Conservation (phyloP, 2,329 filamentous ascomycete genomes). For the Diaporthe aspalathi region DNA sequence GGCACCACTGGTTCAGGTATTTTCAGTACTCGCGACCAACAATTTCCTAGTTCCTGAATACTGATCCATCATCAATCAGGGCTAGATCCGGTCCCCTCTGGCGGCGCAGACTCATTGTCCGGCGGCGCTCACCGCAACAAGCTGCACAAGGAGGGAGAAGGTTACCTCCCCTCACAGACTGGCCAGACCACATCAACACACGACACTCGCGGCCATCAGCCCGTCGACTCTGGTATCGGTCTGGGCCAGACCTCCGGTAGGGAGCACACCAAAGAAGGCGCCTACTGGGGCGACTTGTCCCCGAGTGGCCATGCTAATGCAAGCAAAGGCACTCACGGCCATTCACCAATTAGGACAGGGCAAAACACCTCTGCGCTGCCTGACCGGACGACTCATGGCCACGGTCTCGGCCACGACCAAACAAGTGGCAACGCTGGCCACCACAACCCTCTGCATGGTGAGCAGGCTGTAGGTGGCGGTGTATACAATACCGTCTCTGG, state of each 20-base stretch:
- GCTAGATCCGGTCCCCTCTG: not conserved
- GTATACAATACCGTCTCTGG: slow-evolving; percentile 31
- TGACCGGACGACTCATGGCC: not conserved
- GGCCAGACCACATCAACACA: not conserved
- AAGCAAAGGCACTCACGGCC: slow-evolving; percentile 5
- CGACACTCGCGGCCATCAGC: not conserved
- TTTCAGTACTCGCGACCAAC: not conserved
- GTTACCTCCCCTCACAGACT: slow-evolving; percentile 30
- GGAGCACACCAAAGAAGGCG: slow-evolving; percentile 15
- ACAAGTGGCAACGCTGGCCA: not conserved
- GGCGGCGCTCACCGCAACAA: slow-evolving; percentile 36
- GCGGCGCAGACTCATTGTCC: not conserved
- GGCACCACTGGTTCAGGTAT: slow-evolving; percentile 20
- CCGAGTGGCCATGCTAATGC: slow-evolving; percentile 9
- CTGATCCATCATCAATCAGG: not conserved
- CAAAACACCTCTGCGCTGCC: not conserved
- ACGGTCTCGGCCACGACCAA: slow-evolving; percentile 3
- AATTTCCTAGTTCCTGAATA: not conserved
- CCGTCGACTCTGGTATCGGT: slow-evolving; percentile 32
- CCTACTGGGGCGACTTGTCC: slow-evolving; percentile 38
- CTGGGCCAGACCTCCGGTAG: slow-evolving; percentile 3
- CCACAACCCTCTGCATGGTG: slow-evolving; percentile 4
- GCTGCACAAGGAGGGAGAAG: slow-evolving; percentile 35
- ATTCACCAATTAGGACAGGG: not conserved
- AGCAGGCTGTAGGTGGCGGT: slow-evolving; percentile 29